phyloP scores from a whole-genome alignment of 2,329 filamentous ascomycete genomes.

The Nothophaeocryptopus gaeumannii region DNA sequence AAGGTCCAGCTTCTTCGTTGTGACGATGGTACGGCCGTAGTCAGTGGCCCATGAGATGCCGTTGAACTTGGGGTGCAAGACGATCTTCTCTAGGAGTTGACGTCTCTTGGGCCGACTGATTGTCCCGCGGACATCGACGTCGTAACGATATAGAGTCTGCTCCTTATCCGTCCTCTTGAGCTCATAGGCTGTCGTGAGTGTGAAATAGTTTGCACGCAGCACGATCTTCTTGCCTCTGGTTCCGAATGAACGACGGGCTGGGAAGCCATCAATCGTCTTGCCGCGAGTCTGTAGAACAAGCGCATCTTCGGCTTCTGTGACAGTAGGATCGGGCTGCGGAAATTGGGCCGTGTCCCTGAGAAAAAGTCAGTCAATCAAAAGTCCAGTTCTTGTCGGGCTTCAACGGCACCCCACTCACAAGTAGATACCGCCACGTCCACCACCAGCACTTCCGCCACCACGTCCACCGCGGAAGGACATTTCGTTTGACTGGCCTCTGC shows the following conservation, averaged over 20 bases:
- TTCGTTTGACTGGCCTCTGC: conserved; percentile 10
- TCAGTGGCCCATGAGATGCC: conserved; percentile 38
- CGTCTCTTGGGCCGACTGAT: conserved; percentile 45
- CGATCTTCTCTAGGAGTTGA: conserved; percentile 48
- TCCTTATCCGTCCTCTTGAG: conserved; percentile 20
- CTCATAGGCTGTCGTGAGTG: conserved; percentile 38
- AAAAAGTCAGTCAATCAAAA: conserved; percentile 23
- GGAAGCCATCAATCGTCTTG: conserved; percentile 33
- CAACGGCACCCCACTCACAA: conserved; percentile 17
- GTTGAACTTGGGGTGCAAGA: conserved; percentile 35
- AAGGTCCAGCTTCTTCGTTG: conserved; percentile 29
- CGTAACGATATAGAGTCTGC: conserved; percentile 41
- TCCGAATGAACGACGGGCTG: conserved; percentile 39
- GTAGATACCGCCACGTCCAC: conserved; percentile 24
- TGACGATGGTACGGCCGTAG: conserved; percentile 38
- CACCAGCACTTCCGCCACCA: conserved; percentile 7
- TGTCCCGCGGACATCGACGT: conserved; percentile 32
- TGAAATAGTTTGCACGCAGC: conserved; percentile 45
- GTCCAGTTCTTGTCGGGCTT: neutral
- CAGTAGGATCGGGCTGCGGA: conserved; percentile 23
- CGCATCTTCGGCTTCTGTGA: conserved; percentile 27
- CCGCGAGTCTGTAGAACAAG: conserved; percentile 24
- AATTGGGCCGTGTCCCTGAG: conserved; percentile 18
- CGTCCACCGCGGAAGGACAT: conserved; percentile 23
- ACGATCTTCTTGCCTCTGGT: conserved; percentile 37